Conservation (phyloP, 306 rosid species). For the Vicia faba region DNA sequence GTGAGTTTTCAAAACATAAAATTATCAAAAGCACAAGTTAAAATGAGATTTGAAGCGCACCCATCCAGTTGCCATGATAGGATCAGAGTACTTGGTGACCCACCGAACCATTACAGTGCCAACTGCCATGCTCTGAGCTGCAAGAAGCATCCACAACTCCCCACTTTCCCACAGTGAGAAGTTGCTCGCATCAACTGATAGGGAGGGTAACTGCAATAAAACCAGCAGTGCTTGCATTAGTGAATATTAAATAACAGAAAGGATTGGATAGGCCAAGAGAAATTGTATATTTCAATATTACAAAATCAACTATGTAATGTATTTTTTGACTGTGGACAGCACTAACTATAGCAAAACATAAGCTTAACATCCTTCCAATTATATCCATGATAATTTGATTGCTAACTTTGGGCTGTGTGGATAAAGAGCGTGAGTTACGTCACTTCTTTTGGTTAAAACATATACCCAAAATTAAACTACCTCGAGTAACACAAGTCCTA, state of each 20-base stretch:
- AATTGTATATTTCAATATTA: constrained; percentile 8
- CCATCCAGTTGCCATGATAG: constrained; percentile 99
- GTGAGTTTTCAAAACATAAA: constrained; percentile 20
- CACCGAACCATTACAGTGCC: constrained; percentile 99
- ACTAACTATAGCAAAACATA: constrained; percentile 18
- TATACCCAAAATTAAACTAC: constrained; percentile 34
- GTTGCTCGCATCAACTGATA: constrained; percentile 59
- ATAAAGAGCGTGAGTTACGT: background rate
- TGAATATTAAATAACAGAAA: constrained; percentile 3
- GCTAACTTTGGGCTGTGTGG: constrained; percentile 1
- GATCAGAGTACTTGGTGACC: constrained; percentile 95
- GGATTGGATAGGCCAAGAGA: constrained; percentile 16
- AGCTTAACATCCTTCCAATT: constrained; percentile 13
- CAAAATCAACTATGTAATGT: constrained; percentile 11
- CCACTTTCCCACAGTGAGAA: constrained; percentile 96
- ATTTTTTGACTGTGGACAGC: background rate
- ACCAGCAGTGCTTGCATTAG: background rate
- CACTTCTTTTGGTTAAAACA: constrained; percentile 10
- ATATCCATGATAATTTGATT: constrained; percentile 4
- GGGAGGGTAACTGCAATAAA: constrained; percentile 65
- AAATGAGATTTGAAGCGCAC: constrained; percentile 49
- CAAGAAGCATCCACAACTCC: constrained; percentile 99
- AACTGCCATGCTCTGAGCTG: constrained; percentile 99
- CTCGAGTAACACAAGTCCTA: constrained; percentile 90
- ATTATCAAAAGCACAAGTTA: background rate